phyloP scores from a whole-genome alignment of 768 basidiomycete species.

The Asterophora parasitica region DNA sequence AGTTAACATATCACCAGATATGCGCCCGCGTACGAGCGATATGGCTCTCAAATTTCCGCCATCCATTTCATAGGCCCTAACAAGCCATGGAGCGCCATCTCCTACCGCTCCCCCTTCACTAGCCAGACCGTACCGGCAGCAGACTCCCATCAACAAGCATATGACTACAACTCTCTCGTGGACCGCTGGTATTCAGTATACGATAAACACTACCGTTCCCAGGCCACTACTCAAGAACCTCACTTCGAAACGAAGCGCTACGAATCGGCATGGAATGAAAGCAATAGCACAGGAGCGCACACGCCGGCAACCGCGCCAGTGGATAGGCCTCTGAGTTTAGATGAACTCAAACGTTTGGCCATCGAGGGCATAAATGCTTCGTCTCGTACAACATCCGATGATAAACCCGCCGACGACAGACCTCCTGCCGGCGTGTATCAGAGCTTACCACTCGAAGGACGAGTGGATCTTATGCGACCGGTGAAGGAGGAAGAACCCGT shows the following conservation, averaged over 20 bases:
- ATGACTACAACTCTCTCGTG: constrained; percentile 77
- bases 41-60: constrained; percentile 78
- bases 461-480: constrained; percentile 82
- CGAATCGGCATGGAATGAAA: constrained; percentile 70
- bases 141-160: constrained; percentile 41
- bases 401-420: constrained; percentile 9
- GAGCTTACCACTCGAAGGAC: constrained; percentile 81
- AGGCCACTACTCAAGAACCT: constrained; percentile 34
- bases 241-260: constrained; percentile 66
- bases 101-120: constrained; percentile 59
- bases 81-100: constrained; percentile 87
- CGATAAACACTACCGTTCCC: constrained; percentile 78
- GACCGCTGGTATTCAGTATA: constrained; percentile 91
- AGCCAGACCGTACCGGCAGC: constrained; percentile 21
- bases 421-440: constrained; percentile 67
- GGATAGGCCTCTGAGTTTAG: constrained; percentile 46
- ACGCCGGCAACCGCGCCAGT: constrained; percentile 19
- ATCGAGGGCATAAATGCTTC: constrained; percentile 49
- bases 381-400: constrained; percentile 13
- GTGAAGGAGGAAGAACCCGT: not conserved
- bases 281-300: constrained; percentile 13
- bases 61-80: constrained; percentile 95
- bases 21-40: constrained; percentile 94
- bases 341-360: constrained; percentile 59
- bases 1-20: constrained; percentile 52